Evolutionary conservation across 2,329 filamentous ascomycete species (phyloP).

Genomic region (Fusarium setosum): DNA sequence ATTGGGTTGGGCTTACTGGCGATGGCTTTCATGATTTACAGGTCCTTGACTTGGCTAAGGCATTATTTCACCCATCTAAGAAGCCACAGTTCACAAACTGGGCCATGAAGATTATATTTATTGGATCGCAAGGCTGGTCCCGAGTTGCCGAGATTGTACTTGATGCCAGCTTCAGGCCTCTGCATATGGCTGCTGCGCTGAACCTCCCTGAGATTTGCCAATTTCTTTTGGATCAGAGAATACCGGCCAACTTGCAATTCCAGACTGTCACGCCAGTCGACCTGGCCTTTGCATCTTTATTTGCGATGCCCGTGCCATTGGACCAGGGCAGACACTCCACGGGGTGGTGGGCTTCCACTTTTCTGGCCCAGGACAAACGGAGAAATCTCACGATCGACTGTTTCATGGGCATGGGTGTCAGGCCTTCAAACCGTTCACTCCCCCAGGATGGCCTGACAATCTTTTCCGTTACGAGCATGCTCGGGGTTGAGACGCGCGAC

Average conservation of each 20-base stretch:
- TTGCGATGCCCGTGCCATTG: not conserved
- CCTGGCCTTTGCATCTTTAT: not conserved
- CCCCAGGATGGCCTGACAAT: not conserved
- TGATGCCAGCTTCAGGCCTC: not conserved
- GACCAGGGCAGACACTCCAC: accelerated
- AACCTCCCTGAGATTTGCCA: slow-evolving; percentile 7
- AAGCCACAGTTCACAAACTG: not conserved
- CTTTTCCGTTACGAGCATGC: not conserved
- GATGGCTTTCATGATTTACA: not conserved
- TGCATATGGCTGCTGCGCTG: slow-evolving; percentile 20
- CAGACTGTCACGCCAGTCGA: not conserved
- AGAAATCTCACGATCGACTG: not conserved
- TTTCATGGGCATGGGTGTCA: not conserved
- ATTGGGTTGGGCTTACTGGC: not conserved
- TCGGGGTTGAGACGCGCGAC: not conserved
- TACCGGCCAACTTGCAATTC: accelerated
- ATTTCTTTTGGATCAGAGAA: not conserved
- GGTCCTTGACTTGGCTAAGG: not conserved
- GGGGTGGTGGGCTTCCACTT: accelerated
- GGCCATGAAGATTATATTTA: not conserved
- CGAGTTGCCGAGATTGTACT: not conserved
- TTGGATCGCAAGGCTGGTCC: not conserved
- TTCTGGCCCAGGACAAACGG: accelerated
- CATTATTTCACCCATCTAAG: not conserved
- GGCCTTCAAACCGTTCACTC: not conserved